These are phyloP conservation scores for Pseudofabraea citricarpa DNA, from an alignment of 2,329 filamentous ascomycete species.

Conservation along the genomic window DNA sequence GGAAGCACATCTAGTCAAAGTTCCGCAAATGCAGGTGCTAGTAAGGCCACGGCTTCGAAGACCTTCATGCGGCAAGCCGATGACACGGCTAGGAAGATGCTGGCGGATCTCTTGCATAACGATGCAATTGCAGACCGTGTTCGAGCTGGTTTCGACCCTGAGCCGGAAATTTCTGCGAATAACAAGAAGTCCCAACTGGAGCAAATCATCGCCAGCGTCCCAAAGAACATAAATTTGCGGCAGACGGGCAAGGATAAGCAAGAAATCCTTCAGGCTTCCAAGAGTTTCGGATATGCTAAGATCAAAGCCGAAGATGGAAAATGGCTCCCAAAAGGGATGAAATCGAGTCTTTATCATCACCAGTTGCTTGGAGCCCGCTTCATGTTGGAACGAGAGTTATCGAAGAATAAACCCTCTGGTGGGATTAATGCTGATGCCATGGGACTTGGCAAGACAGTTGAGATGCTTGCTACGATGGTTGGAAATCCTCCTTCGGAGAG, in stretches of 20 bases:
- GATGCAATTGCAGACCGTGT: constrained; percentile 6
- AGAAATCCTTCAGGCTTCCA: constrained; percentile 33
- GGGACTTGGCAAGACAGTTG: constrained; percentile 62
- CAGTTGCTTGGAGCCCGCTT: constrained; percentile 48
- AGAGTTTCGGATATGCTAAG: constrained; percentile 33
- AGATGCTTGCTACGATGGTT: constrained; percentile 33
- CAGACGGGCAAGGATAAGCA: constrained; percentile 26
- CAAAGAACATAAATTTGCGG: constrained; percentile 10
- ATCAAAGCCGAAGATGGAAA: constrained; percentile 28
- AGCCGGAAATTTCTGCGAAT: constrained; percentile 13
- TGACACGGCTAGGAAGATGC: neutral
- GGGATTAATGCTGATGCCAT: constrained; percentile 58
- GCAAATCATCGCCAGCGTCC: constrained; percentile 20
- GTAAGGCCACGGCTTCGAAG: constrained; percentile 2
- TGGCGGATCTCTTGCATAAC: constrained; percentile 17
- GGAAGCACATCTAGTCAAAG: too few species aligned
- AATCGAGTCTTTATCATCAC: constrained; percentile 37
- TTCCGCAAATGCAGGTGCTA: constrained; percentile 5
- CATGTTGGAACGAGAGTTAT: constrained; percentile 46
- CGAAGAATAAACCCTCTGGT: constrained; percentile 34
- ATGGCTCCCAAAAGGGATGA: constrained; percentile 45
- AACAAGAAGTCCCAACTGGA: constrained; percentile 21
- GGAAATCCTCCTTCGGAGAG: constrained; percentile 35
- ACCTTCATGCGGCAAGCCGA: neutral
- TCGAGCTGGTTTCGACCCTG: constrained; percentile 6